These are phyloP conservation scores for Erythrophleum ivorense DNA, from an alignment of 331 rosid species.

Conservation along the genomic window DNA sequence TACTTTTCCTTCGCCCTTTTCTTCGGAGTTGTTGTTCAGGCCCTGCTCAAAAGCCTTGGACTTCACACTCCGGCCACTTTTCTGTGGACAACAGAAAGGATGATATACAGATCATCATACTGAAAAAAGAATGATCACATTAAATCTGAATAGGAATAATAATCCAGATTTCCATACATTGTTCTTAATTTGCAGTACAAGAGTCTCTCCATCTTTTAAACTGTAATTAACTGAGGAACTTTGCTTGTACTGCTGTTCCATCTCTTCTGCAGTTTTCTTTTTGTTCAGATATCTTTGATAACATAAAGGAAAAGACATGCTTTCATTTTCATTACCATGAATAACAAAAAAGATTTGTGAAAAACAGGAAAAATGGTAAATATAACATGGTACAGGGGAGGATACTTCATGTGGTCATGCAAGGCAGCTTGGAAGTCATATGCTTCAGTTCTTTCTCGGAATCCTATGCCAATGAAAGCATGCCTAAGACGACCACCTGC, in stretches of 20 bases:
- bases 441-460: constrained; percentile 94
- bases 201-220: constrained; percentile 67
- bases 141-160: not conserved
- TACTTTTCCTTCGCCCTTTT: constrained; percentile 51
- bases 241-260: constrained; percentile 67
- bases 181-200: constrained; percentile 64
- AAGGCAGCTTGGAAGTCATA: constrained; percentile 96
- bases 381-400: constrained; percentile 28
- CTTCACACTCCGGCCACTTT: constrained; percentile 46
- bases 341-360: not conserved
- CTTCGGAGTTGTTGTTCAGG: constrained; percentile 41
- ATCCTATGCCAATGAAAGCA: constrained; percentile 94
- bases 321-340: not conserved
- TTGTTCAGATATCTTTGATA: constrained; percentile 76
- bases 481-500: constrained; percentile 87
- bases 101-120: not conserved
- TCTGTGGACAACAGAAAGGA: constrained; percentile 41
- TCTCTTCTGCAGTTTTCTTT: constrained; percentile 92
- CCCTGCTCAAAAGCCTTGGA: constrained; percentile 50
- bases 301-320: constrained; percentile 17
- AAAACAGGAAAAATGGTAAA: constrained; percentile 17
- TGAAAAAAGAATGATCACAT: not conserved
- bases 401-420: constrained; percentile 92
- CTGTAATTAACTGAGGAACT: constrained; percentile 66
- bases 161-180: constrained; percentile 40